Conservation (phyloP, 2,329 filamentous ascomycete genomes). For the Nothomitra cinnamomea region DNA sequence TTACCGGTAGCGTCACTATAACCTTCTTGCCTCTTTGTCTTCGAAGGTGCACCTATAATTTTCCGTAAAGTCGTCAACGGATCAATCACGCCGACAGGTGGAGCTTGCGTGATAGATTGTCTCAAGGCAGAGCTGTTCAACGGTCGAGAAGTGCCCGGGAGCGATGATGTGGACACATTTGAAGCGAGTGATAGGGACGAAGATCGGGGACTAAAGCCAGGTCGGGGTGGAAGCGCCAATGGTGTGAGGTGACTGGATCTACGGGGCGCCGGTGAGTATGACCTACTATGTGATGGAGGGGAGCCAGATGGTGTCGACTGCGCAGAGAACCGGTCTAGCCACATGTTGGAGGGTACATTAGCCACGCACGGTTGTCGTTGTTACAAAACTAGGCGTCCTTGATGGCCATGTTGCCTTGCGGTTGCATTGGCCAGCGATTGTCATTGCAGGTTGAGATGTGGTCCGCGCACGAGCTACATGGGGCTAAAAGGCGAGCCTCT, state of each 20-base stretch:
- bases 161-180: conserved; percentile 59
- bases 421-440: background rate
- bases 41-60: conserved; percentile 32
- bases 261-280: conserved; percentile 54
- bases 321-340: conserved; percentile 73
- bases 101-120: conserved; percentile 32
- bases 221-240: conserved; percentile 49
- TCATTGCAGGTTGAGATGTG: background rate
- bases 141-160: conserved; percentile 46
- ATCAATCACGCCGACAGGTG: conserved; percentile 42
- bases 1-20: background rate
- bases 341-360: conserved; percentile 40
- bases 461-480: background rate
- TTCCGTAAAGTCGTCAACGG: conserved; percentile 52
- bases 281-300: conserved; percentile 44
- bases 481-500: background rate
- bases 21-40: background rate
- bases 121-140: conserved; percentile 44
- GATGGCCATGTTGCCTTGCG: conserved; percentile 9
- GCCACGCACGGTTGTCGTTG: background rate
- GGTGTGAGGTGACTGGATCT: conserved; percentile 53
- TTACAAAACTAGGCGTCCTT: conserved; percentile 15
- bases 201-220: conserved; percentile 49
- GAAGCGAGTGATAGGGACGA: conserved; percentile 65
- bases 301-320: conserved; percentile 48